Evolutionary conservation across 164 flowering plant species (phyloP).

Genomic region (Chimonanthus salicifolius): DNA sequence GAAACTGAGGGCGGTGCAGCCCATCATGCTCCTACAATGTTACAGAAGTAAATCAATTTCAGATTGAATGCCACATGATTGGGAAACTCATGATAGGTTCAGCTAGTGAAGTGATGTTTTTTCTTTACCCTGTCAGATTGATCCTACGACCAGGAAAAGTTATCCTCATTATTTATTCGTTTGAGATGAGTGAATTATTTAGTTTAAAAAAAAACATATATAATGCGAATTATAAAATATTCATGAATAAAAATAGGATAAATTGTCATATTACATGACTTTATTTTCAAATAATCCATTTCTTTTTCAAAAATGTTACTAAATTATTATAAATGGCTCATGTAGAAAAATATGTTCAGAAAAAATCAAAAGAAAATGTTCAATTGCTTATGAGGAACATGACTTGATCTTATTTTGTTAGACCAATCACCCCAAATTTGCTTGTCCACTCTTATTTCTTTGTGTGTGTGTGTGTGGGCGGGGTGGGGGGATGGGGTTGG

Average conservation of each 20-base stretch:
- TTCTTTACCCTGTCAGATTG: background rate
- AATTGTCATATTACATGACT: background rate
- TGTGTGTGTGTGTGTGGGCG: no score
- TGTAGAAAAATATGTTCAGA: background rate
- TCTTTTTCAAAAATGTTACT: background rate
- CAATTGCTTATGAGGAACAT: background rate
- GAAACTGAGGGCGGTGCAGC: conserved; percentile 9
- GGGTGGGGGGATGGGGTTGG: no score
- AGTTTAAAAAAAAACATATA: no score
- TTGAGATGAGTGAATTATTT: no score
- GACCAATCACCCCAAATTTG: no score
- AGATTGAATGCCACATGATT: background rate
- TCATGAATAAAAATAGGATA: background rate
- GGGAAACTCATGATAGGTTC: background rate
- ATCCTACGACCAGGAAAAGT: background rate
- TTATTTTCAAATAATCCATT: background rate
- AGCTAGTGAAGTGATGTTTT: background rate
- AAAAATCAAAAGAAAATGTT: background rate
- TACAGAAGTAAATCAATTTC: background rate
- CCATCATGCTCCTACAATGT: conserved; percentile 22
- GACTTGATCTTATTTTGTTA: background rate
- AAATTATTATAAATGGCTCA: background rate
- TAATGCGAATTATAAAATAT: no score
- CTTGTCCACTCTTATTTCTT: no score
- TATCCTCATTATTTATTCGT: no score